Evolutionary conservation across 2,329 filamentous ascomycete genomes (phyloP), one percentile per base, ranked within the genome.

Genomic region (Alternaria solani): DNA sequence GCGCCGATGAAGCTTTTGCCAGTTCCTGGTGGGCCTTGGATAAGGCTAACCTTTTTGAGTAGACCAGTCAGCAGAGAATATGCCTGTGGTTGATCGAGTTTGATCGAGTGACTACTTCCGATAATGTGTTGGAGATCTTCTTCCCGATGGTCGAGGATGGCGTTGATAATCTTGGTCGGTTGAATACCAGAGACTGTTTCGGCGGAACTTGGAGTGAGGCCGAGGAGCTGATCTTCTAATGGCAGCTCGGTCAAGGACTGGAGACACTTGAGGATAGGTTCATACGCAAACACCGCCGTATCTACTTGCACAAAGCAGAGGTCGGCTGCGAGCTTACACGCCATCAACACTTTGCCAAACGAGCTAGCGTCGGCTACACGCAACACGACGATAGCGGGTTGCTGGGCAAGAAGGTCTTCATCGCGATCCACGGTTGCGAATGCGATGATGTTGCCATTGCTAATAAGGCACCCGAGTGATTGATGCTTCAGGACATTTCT

Each of bases 1-100:
- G 89, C 87, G 0, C 91, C 91, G 3, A 92, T 84, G 62, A 91
- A 91, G 0, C 89, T 92, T 65, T 94, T 94, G 1, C 91, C 91
- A 0, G 90, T 93, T 0, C 89, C 88, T 88, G 91, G 91, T 1
- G 91, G 91, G 0, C 91, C 91, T 79, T 92, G 90, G 2, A 93
- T 90, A 0, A 89, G 73, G 48, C 86, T 87, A 0, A 92, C 74
- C 0, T 78, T 75, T 7, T 83, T 83, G 0, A 72, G 78, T 0
- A 93, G 66, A 0, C 86, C 86, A 16, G 82, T 74, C 3, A 86
- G 61, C 0, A 93, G 71, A 1, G 89, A 88, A 0, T 79, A 66
- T 0, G 83, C 76, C 65, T 93, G 90, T 0, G 88, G 84, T 9
- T 74, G 51, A 58, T 88, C 86, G 0, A 88, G 74, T 3, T 64